Percentiles rank a stretch among this genome's conserved stretches.
These are phyloP conservation scores for Zygosaccharomyces gambellarensis DNA, from an alignment of 805 yeast species.

Conservation along the genomic window DNA sequence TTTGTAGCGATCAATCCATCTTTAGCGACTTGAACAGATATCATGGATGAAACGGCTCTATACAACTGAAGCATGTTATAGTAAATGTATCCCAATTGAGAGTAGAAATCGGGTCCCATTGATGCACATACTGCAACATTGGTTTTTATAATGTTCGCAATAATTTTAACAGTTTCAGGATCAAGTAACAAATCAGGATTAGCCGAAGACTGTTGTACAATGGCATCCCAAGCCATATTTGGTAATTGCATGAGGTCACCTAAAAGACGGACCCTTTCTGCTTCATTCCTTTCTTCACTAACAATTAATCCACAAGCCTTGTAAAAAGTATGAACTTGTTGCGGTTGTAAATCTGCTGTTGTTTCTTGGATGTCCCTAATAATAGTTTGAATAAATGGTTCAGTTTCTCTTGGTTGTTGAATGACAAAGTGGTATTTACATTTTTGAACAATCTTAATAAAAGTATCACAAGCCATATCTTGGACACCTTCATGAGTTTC, in stretches of 20 bases:
- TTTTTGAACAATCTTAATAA: conserved; percentile 89
- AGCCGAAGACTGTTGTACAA: conserved; percentile 76
- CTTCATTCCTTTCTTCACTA: conserved; percentile 73
- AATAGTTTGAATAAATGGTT: conserved; percentile 88
- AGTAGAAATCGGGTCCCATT: conserved; percentile 83
- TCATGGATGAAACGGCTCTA: conserved; percentile 82
- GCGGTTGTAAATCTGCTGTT: conserved; percentile 91
- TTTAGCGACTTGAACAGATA: conserved; percentile 68
- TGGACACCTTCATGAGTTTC: conserved; percentile 99
- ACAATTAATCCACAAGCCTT: conserved; percentile 95
- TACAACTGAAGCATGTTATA: conserved; percentile 86
- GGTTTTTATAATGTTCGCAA: conserved; percentile 91
- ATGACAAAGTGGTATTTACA: conserved; percentile 94
- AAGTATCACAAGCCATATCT: conserved; percentile 99
- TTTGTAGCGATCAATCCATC: conserved; percentile 89
- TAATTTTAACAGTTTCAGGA: conserved; percentile 82
- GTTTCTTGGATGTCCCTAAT: conserved; percentile 76
- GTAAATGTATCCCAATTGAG: conserved; percentile 83
- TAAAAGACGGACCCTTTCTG: conserved; percentile 65
- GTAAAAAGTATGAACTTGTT: conserved; percentile 95
- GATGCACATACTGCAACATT: conserved; percentile 94
- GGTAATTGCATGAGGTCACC: conserved; percentile 84
- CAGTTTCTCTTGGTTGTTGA: conserved; percentile 76
- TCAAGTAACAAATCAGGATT: conserved; percentile 76
- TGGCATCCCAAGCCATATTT: conserved; percentile 89